A percentile compares a stretch with the other conserved stretches of the same genome.
These are phyloP conservation scores for Glycine latifolia DNA, from an alignment of 306 rosid genomes.

Conservation along the genomic window DNA sequence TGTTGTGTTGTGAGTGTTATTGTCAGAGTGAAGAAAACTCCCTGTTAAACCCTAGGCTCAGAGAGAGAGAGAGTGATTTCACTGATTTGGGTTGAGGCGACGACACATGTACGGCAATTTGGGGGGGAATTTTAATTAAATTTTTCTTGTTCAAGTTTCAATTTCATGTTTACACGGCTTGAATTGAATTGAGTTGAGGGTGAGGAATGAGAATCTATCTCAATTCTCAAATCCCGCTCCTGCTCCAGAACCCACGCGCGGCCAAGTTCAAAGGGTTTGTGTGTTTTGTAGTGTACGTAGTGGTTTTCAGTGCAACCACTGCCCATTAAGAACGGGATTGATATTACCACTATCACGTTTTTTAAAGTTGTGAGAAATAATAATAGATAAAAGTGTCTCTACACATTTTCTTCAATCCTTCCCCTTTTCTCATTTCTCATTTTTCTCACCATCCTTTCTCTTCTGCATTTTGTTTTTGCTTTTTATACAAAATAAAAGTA, in stretches of 20 bases:
- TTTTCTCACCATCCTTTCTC: no score
- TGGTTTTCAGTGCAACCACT: neutral
- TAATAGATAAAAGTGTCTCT: no score
- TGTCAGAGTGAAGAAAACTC: constrained; percentile 40
- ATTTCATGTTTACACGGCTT: neutral
- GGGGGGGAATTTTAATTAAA: constrained; percentile 14
- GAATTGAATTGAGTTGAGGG: neutral
- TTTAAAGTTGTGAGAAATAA: no score
- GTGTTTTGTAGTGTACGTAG: no score
- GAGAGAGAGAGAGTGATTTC: constrained; percentile 32
- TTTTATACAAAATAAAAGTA: no score
- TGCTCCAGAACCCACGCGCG: neutral
- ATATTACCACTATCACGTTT: no score
- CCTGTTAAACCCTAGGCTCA: constrained; percentile 71
- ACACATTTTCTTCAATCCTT: no score
- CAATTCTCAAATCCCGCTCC: constrained; percentile 21
- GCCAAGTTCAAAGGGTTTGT: neutral
- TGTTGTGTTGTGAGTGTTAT: constrained; percentile 24
- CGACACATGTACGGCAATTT: constrained; percentile 10
- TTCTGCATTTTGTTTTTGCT: no score
- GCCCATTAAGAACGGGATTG: constrained; percentile 1
- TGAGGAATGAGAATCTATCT: constrained; percentile 6
- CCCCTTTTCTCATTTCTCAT: no score
- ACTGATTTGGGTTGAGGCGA: constrained; percentile 26
- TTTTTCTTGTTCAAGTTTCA: constrained; percentile 3